Percentiles rank a stretch among this genome's conserved stretches.
These are phyloP conservation scores for Stephanocyclus meneghinianus DNA, from an alignment of 352 stramenopile genomes.

Conservation along the genomic window DNA sequence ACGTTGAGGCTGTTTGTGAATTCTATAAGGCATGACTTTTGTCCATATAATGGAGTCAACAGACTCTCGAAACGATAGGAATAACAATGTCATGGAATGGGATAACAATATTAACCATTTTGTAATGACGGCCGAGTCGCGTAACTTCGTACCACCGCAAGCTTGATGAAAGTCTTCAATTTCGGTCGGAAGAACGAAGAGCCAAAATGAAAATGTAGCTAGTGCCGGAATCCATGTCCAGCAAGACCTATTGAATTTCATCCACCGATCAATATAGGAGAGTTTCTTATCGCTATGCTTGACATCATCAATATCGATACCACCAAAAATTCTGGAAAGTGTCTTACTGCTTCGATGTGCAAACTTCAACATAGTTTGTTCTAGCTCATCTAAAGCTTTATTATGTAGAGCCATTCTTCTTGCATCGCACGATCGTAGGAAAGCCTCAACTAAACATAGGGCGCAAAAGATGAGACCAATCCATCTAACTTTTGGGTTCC, in stretches of 20 bases:
- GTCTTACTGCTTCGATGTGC: slow-evolving; percentile 26
- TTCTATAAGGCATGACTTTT: slow-evolving; percentile 51
- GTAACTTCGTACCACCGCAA: slow-evolving; percentile 25
- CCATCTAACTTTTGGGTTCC: slow-evolving; percentile 30
- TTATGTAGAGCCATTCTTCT: slow-evolving; percentile 53
- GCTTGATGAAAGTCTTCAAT: slow-evolving; percentile 28
- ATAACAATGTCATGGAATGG: slow-evolving; percentile 19
- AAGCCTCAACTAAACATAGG: slow-evolving; percentile 54
- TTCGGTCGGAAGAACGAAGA: slow-evolving; percentile 55
- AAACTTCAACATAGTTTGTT: slow-evolving; percentile 46
- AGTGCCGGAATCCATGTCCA: slow-evolving; percentile 54
- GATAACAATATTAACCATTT: slow-evolving; percentile 51
- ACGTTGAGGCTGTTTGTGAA: slow-evolving; percentile 47
- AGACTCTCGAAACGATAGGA: slow-evolving; percentile 21
- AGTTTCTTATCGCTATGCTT: slow-evolving; percentile 18
- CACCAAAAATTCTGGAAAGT: slow-evolving; percentile 39
- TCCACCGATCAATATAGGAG: slow-evolving; percentile 23
- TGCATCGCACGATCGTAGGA: slow-evolving; percentile 50
- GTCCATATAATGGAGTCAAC: slow-evolving; percentile 58
- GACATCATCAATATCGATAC: slow-evolving; percentile 21
- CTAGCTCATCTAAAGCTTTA: slow-evolving; percentile 56
- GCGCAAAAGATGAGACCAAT: slow-evolving; percentile 48
- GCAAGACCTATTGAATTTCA: slow-evolving; percentile 32
- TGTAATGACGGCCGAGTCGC: slow-evolving; percentile 56
- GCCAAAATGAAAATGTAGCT: slow-evolving; percentile 54